Percentiles rank a stretch among this genome's conserved stretches.
These are phyloP conservation scores for Suillus plorans DNA, from an alignment of 768 basidiomycete species.

Conservation along the genomic window DNA sequence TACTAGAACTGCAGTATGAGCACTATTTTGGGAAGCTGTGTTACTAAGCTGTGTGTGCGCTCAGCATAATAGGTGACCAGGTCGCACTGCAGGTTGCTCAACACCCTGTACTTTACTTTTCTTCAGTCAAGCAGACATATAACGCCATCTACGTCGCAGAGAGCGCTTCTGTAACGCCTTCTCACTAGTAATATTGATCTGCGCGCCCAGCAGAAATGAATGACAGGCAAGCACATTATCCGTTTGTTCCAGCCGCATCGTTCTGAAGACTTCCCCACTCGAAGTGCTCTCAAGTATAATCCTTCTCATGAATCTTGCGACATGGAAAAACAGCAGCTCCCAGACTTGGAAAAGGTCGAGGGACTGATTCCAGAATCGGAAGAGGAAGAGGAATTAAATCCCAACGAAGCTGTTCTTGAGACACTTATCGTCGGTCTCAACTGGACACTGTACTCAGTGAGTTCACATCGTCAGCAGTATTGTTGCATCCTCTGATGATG, in stretches of 20 bases:
- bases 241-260: not conserved
- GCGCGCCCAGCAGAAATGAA: not conserved
- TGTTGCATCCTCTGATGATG: not conserved
- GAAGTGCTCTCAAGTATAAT: not conserved
- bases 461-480: not conserved
- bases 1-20: too few species aligned
- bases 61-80: too few species aligned
- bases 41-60: too few species aligned
- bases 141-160: not conserved
- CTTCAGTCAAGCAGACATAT: not conserved
- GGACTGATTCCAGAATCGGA: not conserved
- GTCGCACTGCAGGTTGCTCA: too few species aligned
- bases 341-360: not conserved
- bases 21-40: too few species aligned
- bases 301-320: not conserved
- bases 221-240: not conserved
- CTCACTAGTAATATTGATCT: not conserved
- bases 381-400: not conserved
- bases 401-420: not conserved
- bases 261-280: not conserved
- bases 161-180: not conserved
- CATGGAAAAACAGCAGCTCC: not conserved
- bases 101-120: not conserved
- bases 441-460: not conserved
- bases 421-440: not conserved